A percentile compares a stretch with the other conserved stretches of the same genome.
Evolutionary conservation across 148 eudicot species (phyloP).

Genomic region (Hydrangea macrophylla): DNA sequence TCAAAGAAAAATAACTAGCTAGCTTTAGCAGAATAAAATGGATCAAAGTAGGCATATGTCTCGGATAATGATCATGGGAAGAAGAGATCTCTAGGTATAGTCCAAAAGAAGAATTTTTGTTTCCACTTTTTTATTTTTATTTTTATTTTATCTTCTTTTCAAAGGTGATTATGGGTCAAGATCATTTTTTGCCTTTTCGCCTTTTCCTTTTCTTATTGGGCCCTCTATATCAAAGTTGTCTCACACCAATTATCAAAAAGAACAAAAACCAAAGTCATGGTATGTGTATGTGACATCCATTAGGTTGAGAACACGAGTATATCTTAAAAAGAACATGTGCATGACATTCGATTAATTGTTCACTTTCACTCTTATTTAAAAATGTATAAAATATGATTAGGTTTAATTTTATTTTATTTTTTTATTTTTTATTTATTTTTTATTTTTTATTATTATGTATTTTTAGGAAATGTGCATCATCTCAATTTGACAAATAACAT

Average conservation of each 20-base stretch:
- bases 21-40: slow-evolving; percentile 27
- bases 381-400: no score
- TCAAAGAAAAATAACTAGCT: slow-evolving; percentile 23
- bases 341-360: no score
- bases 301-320: no score
- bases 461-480: no score
- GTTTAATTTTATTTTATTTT: no score
- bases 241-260: slow-evolving; percentile 6
- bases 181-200: slow-evolving; percentile 24
- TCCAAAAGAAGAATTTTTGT: slow-evolving; percentile 23
- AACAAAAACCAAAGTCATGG: no score
- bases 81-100: slow-evolving; percentile 27
- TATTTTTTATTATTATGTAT: no score
- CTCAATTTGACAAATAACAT: no score
- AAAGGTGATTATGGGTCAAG: slow-evolving; percentile 38
- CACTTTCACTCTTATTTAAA: no score
- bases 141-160: slow-evolving; percentile 17
- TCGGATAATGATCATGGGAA: slow-evolving; percentile 26
- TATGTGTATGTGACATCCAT: no score
- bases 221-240: slow-evolving; percentile 27
- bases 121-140: slow-evolving; percentile 9
- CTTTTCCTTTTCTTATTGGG: slow-evolving; percentile 24
- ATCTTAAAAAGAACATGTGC: no score
- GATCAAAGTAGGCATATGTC: slow-evolving; percentile 25
- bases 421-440: no score